Base-by-base conservation (phyloP, 805 yeast species). In the Candida khao-thaluensis region DNA sequence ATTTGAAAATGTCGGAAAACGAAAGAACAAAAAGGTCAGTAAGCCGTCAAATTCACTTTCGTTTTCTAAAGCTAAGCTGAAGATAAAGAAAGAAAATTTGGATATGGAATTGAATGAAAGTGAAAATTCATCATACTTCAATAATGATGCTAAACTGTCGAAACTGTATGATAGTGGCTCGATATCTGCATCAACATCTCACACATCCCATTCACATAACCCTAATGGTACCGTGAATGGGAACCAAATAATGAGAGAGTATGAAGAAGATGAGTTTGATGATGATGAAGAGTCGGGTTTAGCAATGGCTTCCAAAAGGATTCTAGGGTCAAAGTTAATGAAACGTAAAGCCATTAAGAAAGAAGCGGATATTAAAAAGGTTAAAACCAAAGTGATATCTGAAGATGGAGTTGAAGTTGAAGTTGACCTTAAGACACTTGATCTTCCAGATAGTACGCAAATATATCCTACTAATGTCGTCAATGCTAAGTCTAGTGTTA, bases 1-100 rank as follows among this genome's bases (percentile, higher is more conserved):
- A 20, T 69, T 69, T 48, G 64, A 68, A 40, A 64, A 64, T 31
- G 71, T 69, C 4, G 72, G 72, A 1, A 69, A 68, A 40, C 45
- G 73, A 23, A 60, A 63, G 43, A 58, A 50, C 18, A 57, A 60
- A 15, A 64, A 55, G 20, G 39, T 36, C 6, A 35, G 48, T 45
- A 38, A 57, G 54, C 41, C 41, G 21, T 31, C 41, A 17, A 38
- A 15, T 20, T 24, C 39, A 5, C 36, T 25, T 11, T 30, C 41
- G 7, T 44, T 44, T 23, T 7, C 30, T 11, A 47, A 47, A 20
- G 6, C 21, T 14, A 64, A 63, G 33, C 29, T 50, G 14, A 63
- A 57, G 26, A 37, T 47, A 3, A 57, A 53, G 34, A 40, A 45
- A 3, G 38, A 41, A 11, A 28, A 28, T 35, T 21, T 20, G 17